Percentiles rank a stretch among this genome's conserved stretches.
Conservation (phyloP, 2,329 filamentous ascomycete species). For the Chrysoporthe deuterocubensis region DNA sequence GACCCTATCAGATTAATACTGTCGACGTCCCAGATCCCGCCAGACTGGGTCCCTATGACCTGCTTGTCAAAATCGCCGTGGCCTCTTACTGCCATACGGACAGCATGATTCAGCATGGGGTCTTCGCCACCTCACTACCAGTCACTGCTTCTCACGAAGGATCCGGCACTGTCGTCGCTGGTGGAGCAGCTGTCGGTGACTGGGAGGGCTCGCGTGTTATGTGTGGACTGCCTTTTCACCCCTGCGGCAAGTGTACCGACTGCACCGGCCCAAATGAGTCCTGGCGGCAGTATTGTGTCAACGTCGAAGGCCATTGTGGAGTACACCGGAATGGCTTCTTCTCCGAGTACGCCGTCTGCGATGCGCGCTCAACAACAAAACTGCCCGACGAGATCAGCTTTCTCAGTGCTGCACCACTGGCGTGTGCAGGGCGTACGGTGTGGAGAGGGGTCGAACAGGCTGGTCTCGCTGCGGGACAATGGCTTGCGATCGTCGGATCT, state of each 20-base stretch:
- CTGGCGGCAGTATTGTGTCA: constrained; percentile 57
- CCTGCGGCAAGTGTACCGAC: constrained; percentile 57
- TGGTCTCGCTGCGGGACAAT: constrained; percentile 39
- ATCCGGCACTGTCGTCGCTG: constrained; percentile 55
- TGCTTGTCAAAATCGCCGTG: constrained; percentile 64
- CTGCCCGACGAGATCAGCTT: constrained; percentile 55
- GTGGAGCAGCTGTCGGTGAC: constrained; percentile 50
- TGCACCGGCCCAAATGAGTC: constrained; percentile 51
- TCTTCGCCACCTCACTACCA: constrained; percentile 53
- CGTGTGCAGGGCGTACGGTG: constrained; percentile 58
- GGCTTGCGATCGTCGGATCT: constrained; percentile 51
- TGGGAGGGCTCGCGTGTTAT: constrained; percentile 58
- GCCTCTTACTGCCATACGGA: constrained; percentile 68
- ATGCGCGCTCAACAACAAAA: constrained; percentile 48
- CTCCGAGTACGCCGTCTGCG: constrained; percentile 58
- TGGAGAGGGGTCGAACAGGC: constrained; percentile 51
- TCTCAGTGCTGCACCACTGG: constrained; percentile 57
- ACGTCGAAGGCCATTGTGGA: constrained; percentile 34
- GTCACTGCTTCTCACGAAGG: constrained; percentile 62
- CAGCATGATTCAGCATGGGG: constrained; percentile 55
- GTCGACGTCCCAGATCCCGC: constrained; percentile 55
- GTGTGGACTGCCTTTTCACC: constrained; percentile 56
- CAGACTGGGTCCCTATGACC: constrained; percentile 51
- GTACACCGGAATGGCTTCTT: constrained; percentile 53
- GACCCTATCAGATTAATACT: constrained; percentile 57